Evolutionary conservation across 345 rosid genomes (phyloP), one percentile per base, ranked within the genome.

Genomic region (Heritiera fomes): DNA sequence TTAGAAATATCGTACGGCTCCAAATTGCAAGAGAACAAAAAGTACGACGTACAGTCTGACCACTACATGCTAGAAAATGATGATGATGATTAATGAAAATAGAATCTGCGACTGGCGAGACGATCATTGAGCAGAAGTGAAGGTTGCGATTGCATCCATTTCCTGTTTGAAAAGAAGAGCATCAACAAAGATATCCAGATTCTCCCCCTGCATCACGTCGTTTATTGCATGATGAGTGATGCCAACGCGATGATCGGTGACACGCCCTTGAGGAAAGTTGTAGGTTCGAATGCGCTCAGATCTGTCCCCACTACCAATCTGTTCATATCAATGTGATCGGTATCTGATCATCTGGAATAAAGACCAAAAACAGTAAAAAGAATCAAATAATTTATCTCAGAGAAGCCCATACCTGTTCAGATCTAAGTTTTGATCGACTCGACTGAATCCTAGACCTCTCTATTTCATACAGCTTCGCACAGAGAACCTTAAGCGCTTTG

Each of bases 271-370:
- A 71, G 99, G 97, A 79, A 96, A 92, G 77, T 96, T 94, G 89
- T 94, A 92, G 62, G 98, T 96, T 55, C 94, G 91, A 61, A 96
- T 94, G 1, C 98, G 88, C 82, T 92, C 99, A 0, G 97, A 96
- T 83, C 98, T 86, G 79, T 96, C 98, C 73, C 98, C 97, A 30
- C 92, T 94, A 7, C 98, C 98, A 70, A 94, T 92, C 98, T 96
- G 90, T 85, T 85, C 6, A 52, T 17, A 53, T 53, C 28, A 76
- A 75, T 69, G 75, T 14, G 38, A 81, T 50, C 75, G 63, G 59
- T 63, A 34, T 70, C 34, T 58, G 58, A 62, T 71, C 34, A 78
- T 75, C 73, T 75, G 8, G 50, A 52, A 66, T 81, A 62, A n/a
- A 77, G 46, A 59, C n/a, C 56, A 59, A 34, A 61, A 34, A 34